Evolutionary conservation across 1,139 yeast species (phyloP), one percentile per base, ranked within the genome.

Genomic region (Diutina rugosa): DNA sequence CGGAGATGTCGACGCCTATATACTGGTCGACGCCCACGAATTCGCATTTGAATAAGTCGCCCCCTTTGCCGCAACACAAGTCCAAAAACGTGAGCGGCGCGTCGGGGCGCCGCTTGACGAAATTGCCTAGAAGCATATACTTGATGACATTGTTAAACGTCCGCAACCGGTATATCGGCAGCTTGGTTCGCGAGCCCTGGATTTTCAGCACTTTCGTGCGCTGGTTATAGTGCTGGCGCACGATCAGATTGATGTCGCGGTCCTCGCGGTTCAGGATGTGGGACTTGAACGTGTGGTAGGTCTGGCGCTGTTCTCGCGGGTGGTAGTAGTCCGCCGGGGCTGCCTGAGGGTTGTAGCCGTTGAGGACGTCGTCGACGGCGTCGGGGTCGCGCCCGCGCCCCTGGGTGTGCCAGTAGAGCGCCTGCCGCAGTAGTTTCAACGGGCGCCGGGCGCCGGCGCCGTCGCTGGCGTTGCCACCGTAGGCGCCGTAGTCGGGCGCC

Each of bases 21-120:
- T 87, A 87, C 58, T 90, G 93, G 38, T 81, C 79, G 3, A 89
- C 80, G 12, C 80, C 75, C 2, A 89, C 86, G 63, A 82, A 82
- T 57, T 84, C 88, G 84, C 96, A 91, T 69, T 93, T 93, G 64
- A 87, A 82, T 64, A 95, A 72, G 71, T 93, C 99, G 21, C 99
- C 99, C 54, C 99, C 99, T 69, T 93, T 95, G 16, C 99, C 99
- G 70, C 99, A 93, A 28, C 97, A 97, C 57, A 93, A 70, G 65
- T 93, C 99, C 47, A 93, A 72, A 1, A 87, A 63, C 12, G 72
- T 68, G 26, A 70, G 67, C 1, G 75, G 72, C 1, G 62, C 63
- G 16, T 77, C 75, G 44, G 79, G 80, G 8, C 73, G 73, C 29
- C 66, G 65, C 51, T 70, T 72, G 56, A 85, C 82, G 68, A 77